These are phyloP conservation scores for Thermothelomyces thermophilus DNA, from an alignment of 2,329 filamentous ascomycete genomes.

Conservation along the genomic window DNA sequence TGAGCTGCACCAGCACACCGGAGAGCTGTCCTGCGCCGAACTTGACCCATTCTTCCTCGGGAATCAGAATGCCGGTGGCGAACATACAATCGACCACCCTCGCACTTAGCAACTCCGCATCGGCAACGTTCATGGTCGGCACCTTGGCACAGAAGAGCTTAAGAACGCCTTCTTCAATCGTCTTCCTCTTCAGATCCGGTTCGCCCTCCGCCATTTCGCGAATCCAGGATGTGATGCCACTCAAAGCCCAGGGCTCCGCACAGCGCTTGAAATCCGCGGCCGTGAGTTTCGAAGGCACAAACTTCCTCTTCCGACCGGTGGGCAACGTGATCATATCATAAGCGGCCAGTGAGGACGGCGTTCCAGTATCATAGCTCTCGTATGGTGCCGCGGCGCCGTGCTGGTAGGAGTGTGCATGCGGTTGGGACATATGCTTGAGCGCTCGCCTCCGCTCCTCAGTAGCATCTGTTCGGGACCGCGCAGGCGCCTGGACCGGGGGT, in stretches of 20 bases:
- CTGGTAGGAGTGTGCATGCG: slow-evolving; percentile 46
- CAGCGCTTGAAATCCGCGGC: slow-evolving; percentile 78
- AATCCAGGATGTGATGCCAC: slow-evolving; percentile 80
- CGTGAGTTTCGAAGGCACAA: slow-evolving; percentile 77
- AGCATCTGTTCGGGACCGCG: slow-evolving; percentile 89
- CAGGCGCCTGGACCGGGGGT: slow-evolving; percentile 72
- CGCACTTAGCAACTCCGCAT: slow-evolving; percentile 79
- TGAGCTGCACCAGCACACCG: slow-evolving; percentile 89
- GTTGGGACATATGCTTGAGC: slow-evolving; percentile 43
- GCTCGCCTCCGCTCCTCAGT: slow-evolving; percentile 58
- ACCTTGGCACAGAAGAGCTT: slow-evolving; percentile 90
- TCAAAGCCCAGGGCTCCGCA: slow-evolving; percentile 85
- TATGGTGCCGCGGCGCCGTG: slow-evolving; percentile 43
- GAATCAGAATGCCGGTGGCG: slow-evolving; percentile 66
- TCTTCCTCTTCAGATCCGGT: slow-evolving; percentile 75
- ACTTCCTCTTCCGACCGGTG: slow-evolving; percentile 70
- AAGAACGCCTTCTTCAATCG: slow-evolving; percentile 80
- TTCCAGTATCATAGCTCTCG: slow-evolving; percentile 51
- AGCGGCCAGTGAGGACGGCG: slow-evolving; percentile 47
- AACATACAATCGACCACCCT: slow-evolving; percentile 77
- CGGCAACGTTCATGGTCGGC: slow-evolving; percentile 95
- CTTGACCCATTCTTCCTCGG: slow-evolving; percentile 97
- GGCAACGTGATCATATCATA: slow-evolving; percentile 83
- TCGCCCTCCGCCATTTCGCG: slow-evolving; percentile 87
- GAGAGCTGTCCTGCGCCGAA: slow-evolving; percentile 75